Evolutionary conservation across 1,284 basidiomycete genomes (phyloP).

Genomic region (Cutaneotrichosporon daszewskae): DNA sequence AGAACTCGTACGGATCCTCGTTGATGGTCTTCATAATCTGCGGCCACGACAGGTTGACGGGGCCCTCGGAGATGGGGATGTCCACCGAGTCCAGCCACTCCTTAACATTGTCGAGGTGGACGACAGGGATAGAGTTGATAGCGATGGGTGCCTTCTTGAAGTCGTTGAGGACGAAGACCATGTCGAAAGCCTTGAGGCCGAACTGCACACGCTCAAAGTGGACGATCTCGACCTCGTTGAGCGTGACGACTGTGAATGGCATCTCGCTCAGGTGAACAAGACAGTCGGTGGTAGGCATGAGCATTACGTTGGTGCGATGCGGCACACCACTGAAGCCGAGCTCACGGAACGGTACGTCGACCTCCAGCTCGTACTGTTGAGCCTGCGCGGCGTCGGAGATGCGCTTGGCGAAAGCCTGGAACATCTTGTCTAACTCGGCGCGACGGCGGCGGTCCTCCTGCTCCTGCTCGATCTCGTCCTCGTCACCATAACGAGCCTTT

Average conservation of each 20-base stretch:
- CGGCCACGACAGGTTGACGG: constrained; percentile 96
- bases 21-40: constrained; percentile 98
- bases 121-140: constrained; percentile 89
- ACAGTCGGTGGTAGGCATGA: constrained; percentile 96
- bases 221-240: constrained; percentile 91
- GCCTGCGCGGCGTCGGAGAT: constrained; percentile 72
- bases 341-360: constrained; percentile 96
- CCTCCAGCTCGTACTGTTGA: constrained; percentile 72
- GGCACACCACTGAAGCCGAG: constrained; percentile 97
- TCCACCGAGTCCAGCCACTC: constrained; percentile 99
- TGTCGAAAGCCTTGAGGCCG: constrained; percentile 92
- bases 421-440: constrained; percentile 87
- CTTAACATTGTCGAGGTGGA: constrained; percentile 89
- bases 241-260: constrained; percentile 92
- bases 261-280: constrained; percentile 91
- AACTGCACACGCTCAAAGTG: constrained; percentile 97
- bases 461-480: constrained; percentile 98
- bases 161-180: constrained; percentile 94
- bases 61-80: constrained; percentile 91
- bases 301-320: constrained; percentile 85
- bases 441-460: constrained; percentile 90
- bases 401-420: constrained; percentile 89
- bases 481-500: constrained; percentile 94
- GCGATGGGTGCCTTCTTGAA: constrained; percentile 87
- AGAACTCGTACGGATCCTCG: constrained; percentile 92